Base-by-base conservation (phyloP, 1,284 basidiomycete species). In the Rhizoctonia solani region DNA sequence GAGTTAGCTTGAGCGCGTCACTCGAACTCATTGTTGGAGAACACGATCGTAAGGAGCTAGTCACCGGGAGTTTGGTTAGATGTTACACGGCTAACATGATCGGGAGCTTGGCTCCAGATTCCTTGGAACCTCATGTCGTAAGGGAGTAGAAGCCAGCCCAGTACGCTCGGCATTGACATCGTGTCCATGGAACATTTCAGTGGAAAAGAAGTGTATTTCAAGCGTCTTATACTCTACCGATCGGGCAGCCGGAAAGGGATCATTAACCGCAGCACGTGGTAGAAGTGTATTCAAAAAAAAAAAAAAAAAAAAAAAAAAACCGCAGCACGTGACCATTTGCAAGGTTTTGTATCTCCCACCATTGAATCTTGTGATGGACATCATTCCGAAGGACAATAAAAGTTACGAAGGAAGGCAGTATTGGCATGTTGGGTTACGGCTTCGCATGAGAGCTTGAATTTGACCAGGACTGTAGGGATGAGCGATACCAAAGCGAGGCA, bases 351-450 rank as follows among this genome's bases (percentile, higher is more conserved):
- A 11, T 30, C 1, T 21, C 29, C 27, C 52, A 19, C 4, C 4
- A 9, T 1, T 23, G 42, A 25, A 29, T 47, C 21, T 19, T 19
- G 13, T 14, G 23, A 63, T 63, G 58, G 58, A 63, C 21, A 27
- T 63, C 9, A 63, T 63, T 29, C 58, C 58, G 14, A 63, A 63
- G 19, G 30, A 63, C 30, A 63, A 63, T 23, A 63, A 63, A 27
- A 47, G 19, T 4, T 63, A 63, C 32, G 46, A 52, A n/a, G 21
- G 30, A 27, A 63, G 52, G 47, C 46, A 63, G 21, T 63, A 63
- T 16, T 63, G 58, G 58, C 42, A 32, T 37, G 58, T 29, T 21
- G 16, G 21, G 16, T 9, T 27, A 6, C 19, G 44, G 19, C 9
- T 27, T 52, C 11, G 44, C n/a, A 6, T 29, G 30, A 14, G 8